A percentile compares a stretch with the other conserved stretches of the same genome.
Evolutionary conservation across 352 stramenopile species (phyloP).

Genomic region (Globisporangium emineosum): DNA sequence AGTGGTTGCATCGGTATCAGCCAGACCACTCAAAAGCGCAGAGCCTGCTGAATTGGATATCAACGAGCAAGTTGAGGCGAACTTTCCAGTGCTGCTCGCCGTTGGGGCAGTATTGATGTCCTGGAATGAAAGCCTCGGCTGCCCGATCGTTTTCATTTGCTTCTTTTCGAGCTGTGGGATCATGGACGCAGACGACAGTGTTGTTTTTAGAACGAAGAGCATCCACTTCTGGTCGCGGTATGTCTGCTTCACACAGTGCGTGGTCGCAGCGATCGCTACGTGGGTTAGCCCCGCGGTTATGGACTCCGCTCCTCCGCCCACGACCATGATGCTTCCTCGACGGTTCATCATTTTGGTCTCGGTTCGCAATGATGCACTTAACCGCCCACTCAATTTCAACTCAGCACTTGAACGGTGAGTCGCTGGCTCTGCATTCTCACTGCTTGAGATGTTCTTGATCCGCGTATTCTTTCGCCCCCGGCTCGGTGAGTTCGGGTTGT

Average conservation of each 20-base stretch:
- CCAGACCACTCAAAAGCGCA: neutral
- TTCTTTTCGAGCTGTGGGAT: constrained; percentile 71
- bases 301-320: neutral
- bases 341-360: neutral
- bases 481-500: constrained; percentile 11
- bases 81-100: neutral
- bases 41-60: neutral
- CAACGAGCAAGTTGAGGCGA: neutral
- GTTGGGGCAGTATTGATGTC: constrained; percentile 19
- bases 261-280: constrained; percentile 21
- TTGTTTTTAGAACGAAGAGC: constrained; percentile 66
- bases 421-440: neutral
- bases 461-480: neutral
- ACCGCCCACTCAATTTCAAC: neutral
- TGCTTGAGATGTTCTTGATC: neutral
- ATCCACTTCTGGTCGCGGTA: constrained; percentile 69
- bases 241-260: constrained; percentile 50
- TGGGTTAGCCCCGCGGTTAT: neutral
- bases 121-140: constrained; percentile 45
- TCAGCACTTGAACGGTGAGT: neutral
- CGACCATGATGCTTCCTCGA: constrained; percentile 4
- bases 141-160: constrained; percentile 48
- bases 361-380: neutral
- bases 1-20: neutral
- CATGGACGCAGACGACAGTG: constrained; percentile 59